Conservation (phyloP, 2,329 filamentous ascomycete species). For the Ramularia collo-cygni region DNA sequence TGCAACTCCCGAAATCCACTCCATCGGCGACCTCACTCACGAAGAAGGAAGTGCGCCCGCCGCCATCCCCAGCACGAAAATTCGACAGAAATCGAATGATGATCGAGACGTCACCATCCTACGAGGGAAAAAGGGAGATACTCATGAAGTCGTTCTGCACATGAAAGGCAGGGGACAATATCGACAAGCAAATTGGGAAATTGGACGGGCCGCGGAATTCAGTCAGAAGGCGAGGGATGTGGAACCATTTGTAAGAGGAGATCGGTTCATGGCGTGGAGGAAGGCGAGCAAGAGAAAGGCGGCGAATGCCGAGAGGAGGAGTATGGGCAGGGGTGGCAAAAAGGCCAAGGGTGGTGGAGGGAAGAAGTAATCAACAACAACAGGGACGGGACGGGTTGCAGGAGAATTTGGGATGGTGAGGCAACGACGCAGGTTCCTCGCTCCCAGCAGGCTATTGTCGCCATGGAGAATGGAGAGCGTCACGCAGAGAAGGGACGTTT, state of each 20-base stretch:
- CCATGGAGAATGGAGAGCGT: too few species aligned
- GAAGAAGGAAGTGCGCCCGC: slow-evolving; percentile 11
- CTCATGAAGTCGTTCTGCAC: slow-evolving; percentile 30
- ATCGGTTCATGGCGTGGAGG: slow-evolving; percentile 60
- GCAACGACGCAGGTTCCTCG: too few species aligned
- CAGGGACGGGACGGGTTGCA: too few species aligned
- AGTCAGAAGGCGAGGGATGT: slow-evolving; percentile 48
- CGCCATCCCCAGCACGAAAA: slow-evolving; percentile 15
- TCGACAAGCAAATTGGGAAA: slow-evolving; percentile 59
- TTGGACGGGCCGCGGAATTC: slow-evolving; percentile 57
- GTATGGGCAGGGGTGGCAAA: slow-evolving; percentile 41
- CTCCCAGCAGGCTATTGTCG: too few species aligned
- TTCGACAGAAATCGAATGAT: slow-evolving; percentile 17
- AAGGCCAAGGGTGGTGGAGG: too few species aligned
- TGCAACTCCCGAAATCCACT: slow-evolving; percentile 8
- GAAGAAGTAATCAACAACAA: slow-evolving; percentile 10
- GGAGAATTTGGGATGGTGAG: too few species aligned
- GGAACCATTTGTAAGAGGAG: slow-evolving; percentile 48
- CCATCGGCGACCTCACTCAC: slow-evolving; percentile 11
- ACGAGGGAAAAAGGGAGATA: slow-evolving; percentile 29
- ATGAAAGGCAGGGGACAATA: slow-evolving; percentile 56
- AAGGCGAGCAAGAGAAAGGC: slow-evolving; percentile 48
- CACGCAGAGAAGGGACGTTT: too few species aligned
- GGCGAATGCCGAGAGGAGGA: slow-evolving; percentile 48
- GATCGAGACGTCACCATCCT: slow-evolving; percentile 19